Conservation (phyloP, 192 early-diverging fungal species). For the Thamnidium elegans region DNA sequence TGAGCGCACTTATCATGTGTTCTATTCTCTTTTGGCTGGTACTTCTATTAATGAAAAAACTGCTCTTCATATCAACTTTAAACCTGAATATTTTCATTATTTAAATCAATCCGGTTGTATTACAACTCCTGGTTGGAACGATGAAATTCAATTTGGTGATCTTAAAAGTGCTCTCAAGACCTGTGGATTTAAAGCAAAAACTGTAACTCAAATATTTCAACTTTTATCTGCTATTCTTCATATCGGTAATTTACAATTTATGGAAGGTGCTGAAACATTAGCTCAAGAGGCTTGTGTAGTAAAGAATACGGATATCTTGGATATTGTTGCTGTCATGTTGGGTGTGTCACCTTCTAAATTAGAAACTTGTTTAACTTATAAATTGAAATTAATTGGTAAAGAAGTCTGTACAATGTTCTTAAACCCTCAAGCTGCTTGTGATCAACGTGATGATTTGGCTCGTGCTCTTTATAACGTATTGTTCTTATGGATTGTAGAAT, state of each 20-base stretch:
- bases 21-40: slow-evolving; percentile 82
- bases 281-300: slow-evolving; percentile 64
- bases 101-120: slow-evolving; percentile 34
- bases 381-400: slow-evolving; percentile 61
- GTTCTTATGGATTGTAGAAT: slow-evolving; percentile 77
- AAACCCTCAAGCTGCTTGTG: slow-evolving; percentile 57
- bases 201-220: slow-evolving; percentile 76
- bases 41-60: slow-evolving; percentile 71
- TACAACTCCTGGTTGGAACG: slow-evolving; percentile 31
- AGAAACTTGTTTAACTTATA: slow-evolving; percentile 61
- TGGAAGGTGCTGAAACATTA: slow-evolving; percentile 51
- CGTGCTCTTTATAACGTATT: slow-evolving; percentile 68
- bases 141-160: slow-evolving; percentile 59
- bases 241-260: slow-evolving; percentile 83
- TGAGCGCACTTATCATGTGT: slow-evolving; percentile 72
- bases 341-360: slow-evolving; percentile 61
- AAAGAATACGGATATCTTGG: slow-evolving; percentile 63
- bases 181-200: slow-evolving; percentile 61
- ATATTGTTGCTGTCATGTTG: slow-evolving; percentile 59
- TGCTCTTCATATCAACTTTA: slow-evolving; percentile 53
- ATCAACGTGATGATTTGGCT: slow-evolving; percentile 71
- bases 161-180: slow-evolving; percentile 58
- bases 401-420: slow-evolving; percentile 76
- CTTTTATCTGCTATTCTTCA: slow-evolving; percentile 85
- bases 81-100: slow-evolving; percentile 53